Conservation (phyloP, 2,329 filamentous ascomycete genomes). For the Fusarium fujikuroi region DNA sequence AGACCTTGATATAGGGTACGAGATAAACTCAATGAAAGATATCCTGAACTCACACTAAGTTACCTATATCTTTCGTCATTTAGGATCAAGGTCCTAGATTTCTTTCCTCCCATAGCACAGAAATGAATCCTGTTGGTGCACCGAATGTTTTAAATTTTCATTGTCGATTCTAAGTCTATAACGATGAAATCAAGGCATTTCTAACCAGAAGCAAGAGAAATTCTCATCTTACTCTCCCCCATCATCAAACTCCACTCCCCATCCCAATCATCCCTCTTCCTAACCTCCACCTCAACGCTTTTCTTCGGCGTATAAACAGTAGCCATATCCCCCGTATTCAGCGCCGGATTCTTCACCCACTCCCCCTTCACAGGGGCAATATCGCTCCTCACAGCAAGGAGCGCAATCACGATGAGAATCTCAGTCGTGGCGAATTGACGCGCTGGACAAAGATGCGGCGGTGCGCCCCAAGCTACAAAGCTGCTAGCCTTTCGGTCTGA, state of each 20-base stretch:
- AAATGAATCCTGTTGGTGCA: no score
- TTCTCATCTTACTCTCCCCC: conserved; percentile 40
- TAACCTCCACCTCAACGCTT: conserved; percentile 22
- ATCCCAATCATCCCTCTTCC: conserved; percentile 13
- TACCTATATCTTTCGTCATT: no score
- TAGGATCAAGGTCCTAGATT: no score
- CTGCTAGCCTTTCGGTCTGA: conserved; percentile 37
- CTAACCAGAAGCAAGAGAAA: conserved; percentile 41
- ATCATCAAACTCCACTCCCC: conserved; percentile 38
- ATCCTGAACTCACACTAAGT: no score
- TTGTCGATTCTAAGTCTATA: no score
- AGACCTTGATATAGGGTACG: no score
- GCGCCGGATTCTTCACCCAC: conserved; percentile 16
- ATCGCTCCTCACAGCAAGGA: conserved; percentile 12
- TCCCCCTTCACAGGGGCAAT: background rate
- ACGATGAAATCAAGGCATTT: no score
- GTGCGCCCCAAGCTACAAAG: conserved; percentile 46
- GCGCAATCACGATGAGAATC: conserved; percentile 39
- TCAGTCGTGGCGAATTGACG: conserved; percentile 46
- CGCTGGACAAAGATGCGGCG: conserved; percentile 46
- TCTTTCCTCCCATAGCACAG: no score
- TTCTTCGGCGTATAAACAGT: conserved; percentile 28
- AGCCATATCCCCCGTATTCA: conserved; percentile 14
- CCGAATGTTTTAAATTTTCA: no score
- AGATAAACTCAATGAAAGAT: no score